These are phyloP conservation scores for Penicillium polonicum DNA, from an alignment of 2,329 filamentous ascomycete genomes.

Conservation along the genomic window DNA sequence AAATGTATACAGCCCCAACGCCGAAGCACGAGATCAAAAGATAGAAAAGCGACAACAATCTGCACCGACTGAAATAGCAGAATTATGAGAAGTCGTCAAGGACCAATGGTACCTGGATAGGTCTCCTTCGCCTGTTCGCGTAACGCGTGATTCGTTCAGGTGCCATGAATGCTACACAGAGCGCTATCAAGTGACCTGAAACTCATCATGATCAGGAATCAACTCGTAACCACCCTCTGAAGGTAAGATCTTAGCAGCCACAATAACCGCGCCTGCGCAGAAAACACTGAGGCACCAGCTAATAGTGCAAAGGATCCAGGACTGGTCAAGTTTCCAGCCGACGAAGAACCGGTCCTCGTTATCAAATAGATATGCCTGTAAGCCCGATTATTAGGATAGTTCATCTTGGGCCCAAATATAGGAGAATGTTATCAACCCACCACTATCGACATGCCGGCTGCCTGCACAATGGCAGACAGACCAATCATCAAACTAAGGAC, in stretches of 20 bases:
- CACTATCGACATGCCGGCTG: constrained; percentile 77
- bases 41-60: constrained; percentile 2
- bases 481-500: constrained; percentile 66
- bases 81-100: not conserved
- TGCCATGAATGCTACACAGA: not conserved
- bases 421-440: constrained; percentile 53
- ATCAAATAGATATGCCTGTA: constrained; percentile 76
- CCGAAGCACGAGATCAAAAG: not conserved
- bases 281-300: constrained; percentile 58
- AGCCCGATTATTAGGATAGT: constrained; percentile 3
- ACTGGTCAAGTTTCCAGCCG: constrained; percentile 77
- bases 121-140: not conserved
- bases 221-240: constrained; percentile 85
- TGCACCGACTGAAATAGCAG: not conserved
- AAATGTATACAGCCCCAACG: constrained; percentile 11
- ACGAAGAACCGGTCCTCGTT: constrained; percentile 79
- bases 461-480: constrained; percentile 66
- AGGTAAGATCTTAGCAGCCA: constrained; percentile 69
- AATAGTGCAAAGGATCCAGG: constrained; percentile 70
- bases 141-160: not conserved
- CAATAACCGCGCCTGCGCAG: constrained; percentile 58
- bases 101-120: not conserved
- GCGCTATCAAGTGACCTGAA: constrained; percentile 9
- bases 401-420: not conserved
- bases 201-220: constrained; percentile 51